Percentiles rank a stretch among this genome's conserved stretches.
phyloP scores from a whole-genome alignment of 768 basidiomycete species.

The Naganishia onofrii region DNA sequence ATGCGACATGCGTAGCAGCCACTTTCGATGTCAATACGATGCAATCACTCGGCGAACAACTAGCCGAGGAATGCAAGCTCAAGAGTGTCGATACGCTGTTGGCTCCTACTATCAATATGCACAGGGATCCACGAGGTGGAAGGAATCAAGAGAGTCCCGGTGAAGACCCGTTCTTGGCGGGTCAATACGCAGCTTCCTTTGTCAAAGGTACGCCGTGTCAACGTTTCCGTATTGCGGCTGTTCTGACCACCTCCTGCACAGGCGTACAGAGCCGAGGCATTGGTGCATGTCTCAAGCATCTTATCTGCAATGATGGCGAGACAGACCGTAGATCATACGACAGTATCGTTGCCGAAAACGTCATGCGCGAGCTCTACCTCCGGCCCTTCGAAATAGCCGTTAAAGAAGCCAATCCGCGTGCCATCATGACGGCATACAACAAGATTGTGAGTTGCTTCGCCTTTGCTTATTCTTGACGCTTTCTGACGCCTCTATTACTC shows the following conservation, averaged over 20 bases:
- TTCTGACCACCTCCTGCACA: constrained; percentile 66
- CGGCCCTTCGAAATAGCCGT: constrained; percentile 63
- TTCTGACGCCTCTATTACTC: not conserved
- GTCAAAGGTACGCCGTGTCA: constrained; percentile 4
- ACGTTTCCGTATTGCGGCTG: constrained; percentile 55
- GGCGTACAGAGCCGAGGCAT: constrained; percentile 75
- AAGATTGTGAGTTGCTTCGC: not conserved
- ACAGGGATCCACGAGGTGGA: constrained; percentile 55
- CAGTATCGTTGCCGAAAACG: constrained; percentile 55
- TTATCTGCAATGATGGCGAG: constrained; percentile 79
- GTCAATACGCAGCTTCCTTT: constrained; percentile 16
- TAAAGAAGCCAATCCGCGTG: constrained; percentile 54
- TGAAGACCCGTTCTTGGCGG: constrained; percentile 53
- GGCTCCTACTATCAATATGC: constrained; percentile 73
- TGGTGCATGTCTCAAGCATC: constrained; percentile 76
- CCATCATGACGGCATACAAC: constrained; percentile 32
- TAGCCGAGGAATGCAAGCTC: constrained; percentile 22
- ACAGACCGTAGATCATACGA: constrained; percentile 56
- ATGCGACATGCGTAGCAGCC: constrained; percentile 20
- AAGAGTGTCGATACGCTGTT: constrained; percentile 41
- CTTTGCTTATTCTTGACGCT: too few species aligned
- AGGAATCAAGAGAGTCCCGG: constrained; percentile 66
- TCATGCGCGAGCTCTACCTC: constrained; percentile 63
- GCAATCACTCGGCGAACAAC: constrained; percentile 1
- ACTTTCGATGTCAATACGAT: constrained; percentile 22